Evolutionary conservation across 2,329 filamentous ascomycete species (phyloP).

Genomic region (Metarhizium guizhouense): DNA sequence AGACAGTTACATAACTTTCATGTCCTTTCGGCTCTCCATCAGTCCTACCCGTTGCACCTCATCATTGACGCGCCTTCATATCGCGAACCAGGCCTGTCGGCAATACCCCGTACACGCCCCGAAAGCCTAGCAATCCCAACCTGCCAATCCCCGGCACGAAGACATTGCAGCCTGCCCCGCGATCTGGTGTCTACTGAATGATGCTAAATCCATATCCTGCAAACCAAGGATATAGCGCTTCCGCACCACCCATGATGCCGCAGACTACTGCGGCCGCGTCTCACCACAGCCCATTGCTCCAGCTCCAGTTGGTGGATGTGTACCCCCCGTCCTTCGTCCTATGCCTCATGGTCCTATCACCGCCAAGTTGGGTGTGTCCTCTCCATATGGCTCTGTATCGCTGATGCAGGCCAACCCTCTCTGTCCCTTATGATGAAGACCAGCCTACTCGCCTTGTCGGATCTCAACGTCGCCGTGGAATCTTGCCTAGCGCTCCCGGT

Average conservation of each 20-base stretch:
- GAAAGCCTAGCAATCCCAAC: constrained; percentile 54
- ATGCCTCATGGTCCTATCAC: constrained; percentile 61
- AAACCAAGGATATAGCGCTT: constrained; percentile 46
- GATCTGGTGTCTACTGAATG: constrained; percentile 45
- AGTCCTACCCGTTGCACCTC: no score
- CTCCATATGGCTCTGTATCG: constrained; percentile 51
- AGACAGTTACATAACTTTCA: no score
- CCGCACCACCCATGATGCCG: constrained; percentile 54
- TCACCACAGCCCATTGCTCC: constrained; percentile 71
- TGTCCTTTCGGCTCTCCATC: constrained; percentile 1
- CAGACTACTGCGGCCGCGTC: constrained; percentile 57
- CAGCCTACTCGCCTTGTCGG: constrained; percentile 87
- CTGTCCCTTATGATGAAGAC: constrained; percentile 47
- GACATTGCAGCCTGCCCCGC: constrained; percentile 36
- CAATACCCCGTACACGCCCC: constrained; percentile 49
- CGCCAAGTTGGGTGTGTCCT: constrained; percentile 46
- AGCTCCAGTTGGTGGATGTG: constrained; percentile 50
- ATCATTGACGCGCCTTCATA: not conserved
- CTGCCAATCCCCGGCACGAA: constrained; percentile 46
- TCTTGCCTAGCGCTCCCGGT: constrained; percentile 83
- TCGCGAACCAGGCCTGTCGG: no score
- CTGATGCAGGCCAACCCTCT: constrained; percentile 49
- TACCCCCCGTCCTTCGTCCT: constrained; percentile 56
- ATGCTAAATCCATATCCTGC: constrained; percentile 46
- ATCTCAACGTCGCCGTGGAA: constrained; percentile 85